Percentiles rank a stretch among this genome's conserved stretches.
phyloP scores from a whole-genome alignment of 2,329 filamentous ascomycete species.

The Apiospora phragmitis region DNA sequence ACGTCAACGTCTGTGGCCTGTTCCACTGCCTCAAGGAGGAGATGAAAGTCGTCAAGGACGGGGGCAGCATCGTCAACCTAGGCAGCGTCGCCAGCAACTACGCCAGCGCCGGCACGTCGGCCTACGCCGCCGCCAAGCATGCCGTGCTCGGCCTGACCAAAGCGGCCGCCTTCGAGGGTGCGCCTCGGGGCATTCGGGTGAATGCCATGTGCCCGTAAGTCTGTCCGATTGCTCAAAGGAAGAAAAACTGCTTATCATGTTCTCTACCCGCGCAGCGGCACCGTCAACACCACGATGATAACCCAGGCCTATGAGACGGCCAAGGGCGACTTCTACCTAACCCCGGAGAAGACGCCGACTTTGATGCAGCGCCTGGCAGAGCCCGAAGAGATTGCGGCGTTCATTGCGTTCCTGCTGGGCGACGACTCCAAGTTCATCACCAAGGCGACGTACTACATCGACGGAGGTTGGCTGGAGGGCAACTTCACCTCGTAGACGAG shows the following conservation, averaged over 20 bases:
- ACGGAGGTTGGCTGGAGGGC: background rate
- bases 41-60: background rate
- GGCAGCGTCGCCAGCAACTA: background rate
- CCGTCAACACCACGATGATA: background rate
- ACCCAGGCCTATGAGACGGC: background rate
- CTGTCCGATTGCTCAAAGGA: too few relatives aligned
- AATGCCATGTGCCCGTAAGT: background rate
- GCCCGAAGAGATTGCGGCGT: background rate
- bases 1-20: background rate
- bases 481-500: background rate
- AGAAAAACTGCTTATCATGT: background rate
- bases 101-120: background rate
- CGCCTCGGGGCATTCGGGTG: background rate
- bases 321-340: background rate
- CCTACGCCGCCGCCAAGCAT: background rate
- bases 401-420: background rate
- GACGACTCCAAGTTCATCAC: slow-evolving; percentile 7
- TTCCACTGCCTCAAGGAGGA: background rate
- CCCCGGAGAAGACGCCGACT: background rate
- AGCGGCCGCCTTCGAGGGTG: background rate
- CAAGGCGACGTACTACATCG: background rate
- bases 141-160: background rate
- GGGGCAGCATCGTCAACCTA: background rate
- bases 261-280: background rate
- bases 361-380: background rate